phyloP scores from a whole-genome alignment of 805 yeast species.

The Zygoascus ofunaensis region DNA sequence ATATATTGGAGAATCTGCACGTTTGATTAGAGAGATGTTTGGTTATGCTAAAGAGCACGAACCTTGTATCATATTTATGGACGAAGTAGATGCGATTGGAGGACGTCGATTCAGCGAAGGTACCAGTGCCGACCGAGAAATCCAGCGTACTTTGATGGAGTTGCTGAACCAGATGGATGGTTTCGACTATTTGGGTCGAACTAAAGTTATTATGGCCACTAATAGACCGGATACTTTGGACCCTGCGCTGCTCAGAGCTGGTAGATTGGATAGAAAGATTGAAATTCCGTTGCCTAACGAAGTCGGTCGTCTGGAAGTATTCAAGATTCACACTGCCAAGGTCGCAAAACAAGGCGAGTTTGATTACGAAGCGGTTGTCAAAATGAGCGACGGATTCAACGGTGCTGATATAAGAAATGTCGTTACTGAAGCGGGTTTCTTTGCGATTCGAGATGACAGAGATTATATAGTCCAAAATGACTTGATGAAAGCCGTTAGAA shows the following conservation, averaged over 20 bases:
- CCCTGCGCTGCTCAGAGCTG: slow-evolving; percentile 95
- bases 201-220: slow-evolving; percentile 98
- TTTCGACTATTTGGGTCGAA: slow-evolving; percentile 90
- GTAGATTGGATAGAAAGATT: slow-evolving; percentile 91
- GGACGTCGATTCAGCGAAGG: slow-evolving; percentile 97
- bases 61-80: slow-evolving; percentile 97
- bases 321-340: slow-evolving; percentile 81
- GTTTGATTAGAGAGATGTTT: slow-evolving; percentile 95
- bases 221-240: slow-evolving; percentile 97
- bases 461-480: slow-evolving; percentile 90
- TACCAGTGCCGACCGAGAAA: slow-evolving; percentile 96
- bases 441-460: slow-evolving; percentile 95
- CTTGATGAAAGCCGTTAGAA: slow-evolving; percentile 95
- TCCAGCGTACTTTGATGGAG: slow-evolving; percentile 97
- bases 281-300: slow-evolving; percentile 95
- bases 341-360: slow-evolving; percentile 90
- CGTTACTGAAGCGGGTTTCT: slow-evolving; percentile 96
- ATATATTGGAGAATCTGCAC: slow-evolving; percentile 95
- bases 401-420: slow-evolving; percentile 98
- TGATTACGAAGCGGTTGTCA: slow-evolving; percentile 93
- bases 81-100: slow-evolving; percentile 97
- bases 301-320: slow-evolving; percentile 86
- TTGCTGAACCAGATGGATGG: slow-evolving; percentile 97
- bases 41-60: slow-evolving; percentile 96
- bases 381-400: slow-evolving; percentile 98